phyloP scores from a whole-genome alignment of 305 asterid genomes.

The Euphrasia arctica region DNA sequence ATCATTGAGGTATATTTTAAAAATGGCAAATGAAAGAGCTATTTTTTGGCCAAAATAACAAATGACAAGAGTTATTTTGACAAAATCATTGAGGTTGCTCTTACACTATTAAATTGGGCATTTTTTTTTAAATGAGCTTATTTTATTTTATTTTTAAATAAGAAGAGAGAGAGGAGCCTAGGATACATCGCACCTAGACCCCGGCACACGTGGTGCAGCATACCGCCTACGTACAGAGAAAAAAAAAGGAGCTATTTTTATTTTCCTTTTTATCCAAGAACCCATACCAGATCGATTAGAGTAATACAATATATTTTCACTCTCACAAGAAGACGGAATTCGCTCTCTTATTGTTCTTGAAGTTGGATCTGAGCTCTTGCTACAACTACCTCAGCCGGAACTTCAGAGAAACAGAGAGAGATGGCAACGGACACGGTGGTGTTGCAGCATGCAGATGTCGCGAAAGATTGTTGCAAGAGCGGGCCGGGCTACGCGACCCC shows the following conservation, averaged over 20 bases:
- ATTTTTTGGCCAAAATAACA: no score
- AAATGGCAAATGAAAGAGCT: no score
- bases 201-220: conserved; percentile 9
- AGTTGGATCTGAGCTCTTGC: conserved; percentile 9
- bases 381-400: not conserved
- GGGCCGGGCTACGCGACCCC: conserved; percentile 97
- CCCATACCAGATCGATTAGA: not conserved
- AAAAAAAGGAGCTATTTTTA: not conserved
- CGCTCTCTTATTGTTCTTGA: not conserved
- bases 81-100: no score
- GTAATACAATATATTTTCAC: not conserved
- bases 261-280: not conserved
- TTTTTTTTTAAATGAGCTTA: no score
- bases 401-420: conserved; percentile 15
- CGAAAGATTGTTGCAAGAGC: conserved; percentile 47
- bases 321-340: not conserved
- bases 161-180: not conserved
- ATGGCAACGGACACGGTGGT: conserved; percentile 55
- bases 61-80: no score
- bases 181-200: conserved; percentile 30
- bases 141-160: not conserved
- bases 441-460: conserved; percentile 47
- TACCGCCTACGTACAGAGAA: conserved; percentile 22
- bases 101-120: no score
- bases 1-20: no score